These are phyloP conservation scores for Ustanciosporium gigantosporum DNA, from an alignment of 1,284 basidiomycete species.

Conservation along the genomic window DNA sequence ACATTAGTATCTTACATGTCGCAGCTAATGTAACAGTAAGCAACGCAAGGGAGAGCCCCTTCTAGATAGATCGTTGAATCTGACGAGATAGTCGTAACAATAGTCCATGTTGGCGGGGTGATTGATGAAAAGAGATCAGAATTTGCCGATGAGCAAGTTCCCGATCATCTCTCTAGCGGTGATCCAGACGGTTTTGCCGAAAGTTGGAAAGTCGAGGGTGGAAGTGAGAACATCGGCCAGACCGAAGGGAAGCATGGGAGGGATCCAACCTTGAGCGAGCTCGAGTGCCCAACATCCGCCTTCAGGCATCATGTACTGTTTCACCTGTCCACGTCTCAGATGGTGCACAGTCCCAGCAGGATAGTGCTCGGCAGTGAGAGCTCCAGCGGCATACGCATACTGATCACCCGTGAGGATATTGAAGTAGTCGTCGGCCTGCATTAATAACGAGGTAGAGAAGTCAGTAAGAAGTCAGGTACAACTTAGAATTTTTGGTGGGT, in stretches of 20 bases:
- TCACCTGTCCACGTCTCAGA: constrained; percentile 77
- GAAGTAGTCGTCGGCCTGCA: constrained; percentile 95
- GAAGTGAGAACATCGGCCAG: constrained; percentile 82
- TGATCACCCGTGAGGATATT: constrained; percentile 90
- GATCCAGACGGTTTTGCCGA: constrained; percentile 78
- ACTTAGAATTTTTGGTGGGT: background rate
- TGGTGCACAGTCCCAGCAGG: constrained; percentile 80
- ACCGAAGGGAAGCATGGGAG: constrained; percentile 75
- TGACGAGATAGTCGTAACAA: too few relatives aligned
- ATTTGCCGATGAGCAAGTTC: constrained; percentile 48
- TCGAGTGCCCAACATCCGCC: constrained; percentile 88
- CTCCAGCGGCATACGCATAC: constrained; percentile 83
- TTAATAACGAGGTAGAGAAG: background rate
- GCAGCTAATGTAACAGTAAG: too few relatives aligned
- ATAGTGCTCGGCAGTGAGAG: constrained; percentile 80
- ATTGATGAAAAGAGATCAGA: constrained; percentile 7
- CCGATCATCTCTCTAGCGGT: constrained; percentile 66
- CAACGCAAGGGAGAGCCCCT: too few relatives aligned
- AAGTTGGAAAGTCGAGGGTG: constrained; percentile 82
- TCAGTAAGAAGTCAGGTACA: background rate
- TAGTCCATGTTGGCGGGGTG: too few relatives aligned
- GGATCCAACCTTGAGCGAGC: constrained; percentile 75
- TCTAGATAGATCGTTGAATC: too few relatives aligned
- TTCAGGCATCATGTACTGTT: constrained; percentile 97
- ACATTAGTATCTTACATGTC: too few relatives aligned